These are phyloP conservation scores for Apiotrichum porosum DNA, from an alignment of 1,284 basidiomycete species.

Conservation along the genomic window DNA sequence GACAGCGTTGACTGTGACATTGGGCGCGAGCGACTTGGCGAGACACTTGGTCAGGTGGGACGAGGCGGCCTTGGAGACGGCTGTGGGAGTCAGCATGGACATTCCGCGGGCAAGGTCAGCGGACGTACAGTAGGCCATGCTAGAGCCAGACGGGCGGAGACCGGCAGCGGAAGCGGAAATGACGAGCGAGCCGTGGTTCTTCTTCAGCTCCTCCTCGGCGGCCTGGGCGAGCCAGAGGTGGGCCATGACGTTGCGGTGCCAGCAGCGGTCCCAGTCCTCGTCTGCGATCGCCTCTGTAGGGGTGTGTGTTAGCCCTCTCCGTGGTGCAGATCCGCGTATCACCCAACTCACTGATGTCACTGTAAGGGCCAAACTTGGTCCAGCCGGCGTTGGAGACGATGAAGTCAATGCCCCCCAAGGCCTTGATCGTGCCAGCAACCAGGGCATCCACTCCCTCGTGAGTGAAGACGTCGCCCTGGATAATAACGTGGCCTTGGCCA, in stretches of 20 bases:
- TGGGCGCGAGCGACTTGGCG: conserved; percentile 20
- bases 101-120: too few relatives aligned
- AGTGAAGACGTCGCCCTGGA: conserved; percentile 24
- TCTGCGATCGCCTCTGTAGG: conserved; percentile 17
- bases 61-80: conserved; percentile 23
- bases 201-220: conserved; percentile 16
- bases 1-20: conserved; percentile 22
- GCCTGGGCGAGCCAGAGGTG: conserved; percentile 28
- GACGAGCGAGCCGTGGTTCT: conserved; percentile 18
- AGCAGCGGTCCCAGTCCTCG: conserved; percentile 23
- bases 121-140: conserved; percentile 13
- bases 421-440: conserved; percentile 9
- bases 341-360: conserved; percentile 19
- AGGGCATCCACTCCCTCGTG: conserved; percentile 15
- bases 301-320: neutral
- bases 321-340: neutral
- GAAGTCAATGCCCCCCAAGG: conserved; percentile 22
- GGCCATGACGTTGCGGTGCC: conserved; percentile 21
- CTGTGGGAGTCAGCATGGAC: conserved; percentile 1
- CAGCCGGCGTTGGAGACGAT: conserved; percentile 24
- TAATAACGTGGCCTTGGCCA: conserved; percentile 17
- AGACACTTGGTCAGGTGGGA: conserved; percentile 24
- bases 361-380: conserved; percentile 21
- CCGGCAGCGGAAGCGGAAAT: conserved; percentile 21
- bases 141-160: conserved; percentile 19